Evolutionary conservation across 2,329 filamentous ascomycete species (phyloP), one percentile per base, ranked within the genome.

Genomic region (Aspergillus thermomutatus): DNA sequence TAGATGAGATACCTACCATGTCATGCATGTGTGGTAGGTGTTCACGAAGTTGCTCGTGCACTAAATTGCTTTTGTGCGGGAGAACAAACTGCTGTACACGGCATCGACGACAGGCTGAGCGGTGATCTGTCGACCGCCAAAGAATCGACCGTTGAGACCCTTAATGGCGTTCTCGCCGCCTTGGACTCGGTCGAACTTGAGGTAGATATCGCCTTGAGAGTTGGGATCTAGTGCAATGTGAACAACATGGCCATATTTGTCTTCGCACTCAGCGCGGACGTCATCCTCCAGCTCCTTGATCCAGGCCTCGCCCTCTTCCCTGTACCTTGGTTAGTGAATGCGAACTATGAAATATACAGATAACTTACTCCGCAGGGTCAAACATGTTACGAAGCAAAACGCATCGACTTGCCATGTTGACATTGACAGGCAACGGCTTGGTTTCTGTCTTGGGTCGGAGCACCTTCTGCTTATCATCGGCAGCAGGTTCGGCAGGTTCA

Each of bases 161-260:
- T 96, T 95, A 79, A 97, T 95, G 68, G 94, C 94, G 73, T 97
- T 97, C 78, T 97, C 91, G 73, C 93, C 93, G 67, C 93, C 93
- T 74, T 92, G 87, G 61, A 97, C 90, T 70, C 91, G 89, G 77
- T 96, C 92, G 79, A 99, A 99, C 77, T 99, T 99, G 75, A 99
- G 87, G 77, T 96, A 99, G 68, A 99, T 93, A 73, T 99, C 94
- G 77, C 94, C 94, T 75, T 90, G 86, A 49, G 92, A 94, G 79
- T 96, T 95, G 65, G 90, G 87, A 80, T 97, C 93, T 77, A 96
- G 84, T 67, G 92, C 86, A 77, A 97, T 95, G 85, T 99, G 94
- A 75, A 97, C 92, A 69, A 99, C 93, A 69, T 93, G 90, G 71
- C 94, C 94, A 81, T 97, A 99, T 82, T 94, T 96, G 68, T 87